A percentile compares a stretch with the other conserved stretches of the same genome.
Evolutionary conservation across 2,329 filamentous ascomycete genomes (phyloP).

Genomic region (Dendryphion nanum): DNA sequence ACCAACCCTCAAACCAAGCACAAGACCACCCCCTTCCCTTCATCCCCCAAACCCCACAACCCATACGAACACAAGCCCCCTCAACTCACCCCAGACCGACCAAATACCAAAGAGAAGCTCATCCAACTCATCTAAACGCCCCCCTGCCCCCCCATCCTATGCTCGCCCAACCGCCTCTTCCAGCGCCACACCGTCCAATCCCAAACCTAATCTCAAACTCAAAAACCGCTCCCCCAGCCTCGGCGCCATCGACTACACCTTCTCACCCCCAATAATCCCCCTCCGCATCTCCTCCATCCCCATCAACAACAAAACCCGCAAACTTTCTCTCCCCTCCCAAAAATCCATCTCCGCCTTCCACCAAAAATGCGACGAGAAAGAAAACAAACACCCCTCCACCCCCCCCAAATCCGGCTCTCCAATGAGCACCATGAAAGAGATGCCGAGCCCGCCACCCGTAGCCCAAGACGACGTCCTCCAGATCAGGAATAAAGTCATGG

Average conservation of each 20-base stretch:
- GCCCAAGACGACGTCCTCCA: background rate
- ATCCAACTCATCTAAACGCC: conserved; percentile 15
- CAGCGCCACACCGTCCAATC: background rate
- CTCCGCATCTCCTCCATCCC: conserved; percentile 36
- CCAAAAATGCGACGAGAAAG: conserved; percentile 16
- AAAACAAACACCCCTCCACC: conserved; percentile 6
- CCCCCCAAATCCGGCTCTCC: conserved; percentile 8
- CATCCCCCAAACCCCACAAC: conserved; percentile 32
- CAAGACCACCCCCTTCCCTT: conserved; percentile 28
- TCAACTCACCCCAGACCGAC: conserved; percentile 8
- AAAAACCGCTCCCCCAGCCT: conserved; percentile 18
- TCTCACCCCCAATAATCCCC: conserved; percentile 29
- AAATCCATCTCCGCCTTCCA: conserved; percentile 17
- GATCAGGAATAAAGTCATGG: conserved; percentile 1
- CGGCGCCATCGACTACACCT: conserved; percentile 10
- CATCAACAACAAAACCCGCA: conserved; percentile 28
- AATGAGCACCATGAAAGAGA: conserved; percentile 31
- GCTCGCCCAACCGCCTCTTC: conserved; percentile 6
- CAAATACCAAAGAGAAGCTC: conserved; percentile 7
- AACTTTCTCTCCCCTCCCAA: conserved; percentile 24
- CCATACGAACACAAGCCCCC: conserved; percentile 25
- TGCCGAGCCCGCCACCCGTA: conserved; percentile 16
- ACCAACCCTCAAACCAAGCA: conserved; percentile 32
- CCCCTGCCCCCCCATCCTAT: conserved; percentile 15
- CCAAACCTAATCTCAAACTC: conserved; percentile 10